phyloP scores from a whole-genome alignment of 331 rosid species.

The Malus hybrid region DNA sequence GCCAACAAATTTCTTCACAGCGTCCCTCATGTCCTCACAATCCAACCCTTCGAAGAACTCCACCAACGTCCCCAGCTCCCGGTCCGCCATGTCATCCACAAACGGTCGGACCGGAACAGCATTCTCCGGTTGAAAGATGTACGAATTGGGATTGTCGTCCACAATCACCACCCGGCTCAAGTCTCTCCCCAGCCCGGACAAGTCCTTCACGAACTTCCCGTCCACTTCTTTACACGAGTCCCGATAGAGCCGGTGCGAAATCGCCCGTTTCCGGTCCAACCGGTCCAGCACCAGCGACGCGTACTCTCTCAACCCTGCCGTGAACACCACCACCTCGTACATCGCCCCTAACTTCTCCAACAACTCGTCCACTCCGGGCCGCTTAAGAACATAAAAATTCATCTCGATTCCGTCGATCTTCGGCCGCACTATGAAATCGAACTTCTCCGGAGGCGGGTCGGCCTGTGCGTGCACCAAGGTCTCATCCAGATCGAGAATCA shows the following conservation, averaged over 20 bases:
- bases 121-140: constrained; percentile 58
- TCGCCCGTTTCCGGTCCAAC: constrained; percentile 44
- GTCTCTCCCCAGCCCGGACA: constrained; percentile 56
- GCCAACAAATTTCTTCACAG: constrained; percentile 38
- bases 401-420: constrained; percentile 47
- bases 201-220: constrained; percentile 72
- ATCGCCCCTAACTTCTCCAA: constrained; percentile 37
- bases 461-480: constrained; percentile 65
- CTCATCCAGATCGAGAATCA: constrained; percentile 81
- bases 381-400: constrained; percentile 72
- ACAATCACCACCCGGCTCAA: constrained; percentile 57
- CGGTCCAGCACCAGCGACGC: constrained; percentile 73
- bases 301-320: constrained; percentile 73
- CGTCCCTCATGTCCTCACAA: constrained; percentile 71
- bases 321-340: constrained; percentile 84
- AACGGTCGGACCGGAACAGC: constrained; percentile 62
- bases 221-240: constrained; percentile 64
- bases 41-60: constrained; percentile 43
- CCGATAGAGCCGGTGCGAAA: constrained; percentile 67
- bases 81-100: constrained; percentile 47
- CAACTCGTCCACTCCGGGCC: constrained; percentile 72
- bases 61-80: constrained; percentile 46
- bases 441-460: constrained; percentile 43
- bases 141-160: constrained; percentile 87
- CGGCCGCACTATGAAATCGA: constrained; percentile 71